These are phyloP conservation scores for Daldinia loculata DNA, from an alignment of 495 filamentous ascomycete species.

Conservation along the genomic window DNA sequence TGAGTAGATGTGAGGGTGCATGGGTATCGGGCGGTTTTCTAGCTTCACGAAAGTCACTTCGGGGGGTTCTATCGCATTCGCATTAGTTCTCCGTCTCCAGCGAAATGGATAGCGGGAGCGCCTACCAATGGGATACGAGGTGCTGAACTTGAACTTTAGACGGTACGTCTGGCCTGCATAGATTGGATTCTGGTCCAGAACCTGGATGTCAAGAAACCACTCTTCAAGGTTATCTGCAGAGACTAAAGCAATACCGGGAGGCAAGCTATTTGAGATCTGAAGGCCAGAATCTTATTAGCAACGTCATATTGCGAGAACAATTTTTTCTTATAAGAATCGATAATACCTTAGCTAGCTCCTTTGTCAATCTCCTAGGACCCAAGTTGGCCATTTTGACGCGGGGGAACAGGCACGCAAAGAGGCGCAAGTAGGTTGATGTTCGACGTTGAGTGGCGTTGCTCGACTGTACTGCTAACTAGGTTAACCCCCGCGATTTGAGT, in stretches of 20 bases:
- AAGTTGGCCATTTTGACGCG: slow-evolving; percentile 51
- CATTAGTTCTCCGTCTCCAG: slow-evolving; percentile 29
- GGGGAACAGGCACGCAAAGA: slow-evolving; percentile 5
- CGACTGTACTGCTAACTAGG: background rate
- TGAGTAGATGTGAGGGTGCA: slow-evolving; percentile 97
- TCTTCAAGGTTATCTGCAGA: slow-evolving; percentile 82
- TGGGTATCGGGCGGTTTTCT: slow-evolving; percentile 78
- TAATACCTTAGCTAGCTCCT: slow-evolving; percentile 62
- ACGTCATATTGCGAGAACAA: background rate
- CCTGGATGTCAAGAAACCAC: slow-evolving; percentile 92
- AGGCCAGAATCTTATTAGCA: slow-evolving; percentile 8
- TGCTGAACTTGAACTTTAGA: slow-evolving; percentile 84
- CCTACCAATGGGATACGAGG: slow-evolving; percentile 89
- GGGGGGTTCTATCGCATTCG: slow-evolving; percentile 72
- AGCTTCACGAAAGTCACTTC: slow-evolving; percentile 86
- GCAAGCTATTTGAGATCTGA: slow-evolving; percentile 64
- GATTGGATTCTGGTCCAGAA: slow-evolving; percentile 90
- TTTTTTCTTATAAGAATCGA: background rate
- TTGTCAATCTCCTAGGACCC: slow-evolving; percentile 59
- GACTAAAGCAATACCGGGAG: slow-evolving; percentile 81
- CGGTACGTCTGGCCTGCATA: slow-evolving; percentile 84
- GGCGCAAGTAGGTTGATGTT: slow-evolving; percentile 11
- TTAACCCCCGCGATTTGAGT: slow-evolving; percentile 5
- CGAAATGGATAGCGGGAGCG: background rate
- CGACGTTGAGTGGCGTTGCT: background rate